phyloP scores from a whole-genome alignment of 768 basidiomycete genomes.

The Mrakia blollopis region DNA sequence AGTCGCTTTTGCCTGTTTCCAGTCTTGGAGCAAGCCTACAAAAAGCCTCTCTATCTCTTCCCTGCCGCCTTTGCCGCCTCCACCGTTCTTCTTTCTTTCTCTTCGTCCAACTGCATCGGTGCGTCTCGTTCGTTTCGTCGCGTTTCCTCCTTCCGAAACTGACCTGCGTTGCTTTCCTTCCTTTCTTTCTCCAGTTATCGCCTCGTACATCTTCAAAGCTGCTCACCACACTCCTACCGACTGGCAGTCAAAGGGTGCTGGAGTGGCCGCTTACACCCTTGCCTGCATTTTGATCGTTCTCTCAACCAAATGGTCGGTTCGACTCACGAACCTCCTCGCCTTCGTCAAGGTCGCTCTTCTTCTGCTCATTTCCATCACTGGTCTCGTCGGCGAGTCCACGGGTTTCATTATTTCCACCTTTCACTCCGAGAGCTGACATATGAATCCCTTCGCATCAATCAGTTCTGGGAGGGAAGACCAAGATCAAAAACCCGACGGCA shows the following conservation, averaged over 20 bases:
- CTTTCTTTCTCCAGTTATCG: constrained; percentile 33
- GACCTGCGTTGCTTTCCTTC: background rate
- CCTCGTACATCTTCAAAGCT: constrained; percentile 38
- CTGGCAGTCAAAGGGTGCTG: constrained; percentile 29
- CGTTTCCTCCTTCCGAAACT: background rate
- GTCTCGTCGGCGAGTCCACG: constrained; percentile 33
- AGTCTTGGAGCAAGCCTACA: constrained; percentile 20
- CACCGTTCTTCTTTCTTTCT: constrained; percentile 39
- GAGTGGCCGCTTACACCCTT: constrained; percentile 37
- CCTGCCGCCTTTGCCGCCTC: constrained; percentile 44
- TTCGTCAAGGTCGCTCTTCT: constrained; percentile 38
- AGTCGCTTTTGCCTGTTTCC: too few species aligned
- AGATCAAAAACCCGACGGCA: constrained; percentile 37
- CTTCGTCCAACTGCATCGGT: constrained; percentile 37
- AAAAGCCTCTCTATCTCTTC: constrained; percentile 18
- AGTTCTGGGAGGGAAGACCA: constrained; percentile 28
- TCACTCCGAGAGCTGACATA: too few species aligned
- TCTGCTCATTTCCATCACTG: constrained; percentile 32
- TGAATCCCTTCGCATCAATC: too few species aligned
- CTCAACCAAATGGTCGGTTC: constrained; percentile 42
- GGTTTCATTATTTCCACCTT: too few species aligned
- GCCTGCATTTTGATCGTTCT: constrained; percentile 31
- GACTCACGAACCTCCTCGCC: constrained; percentile 38
- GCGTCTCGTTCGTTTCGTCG: background rate
- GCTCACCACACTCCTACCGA: constrained; percentile 36